A percentile compares a stretch with the other conserved stretches of the same genome.
These are phyloP conservation scores for Termitomyces titanicus DNA, from an alignment of 768 basidiomycete genomes.

Conservation along the genomic window DNA sequence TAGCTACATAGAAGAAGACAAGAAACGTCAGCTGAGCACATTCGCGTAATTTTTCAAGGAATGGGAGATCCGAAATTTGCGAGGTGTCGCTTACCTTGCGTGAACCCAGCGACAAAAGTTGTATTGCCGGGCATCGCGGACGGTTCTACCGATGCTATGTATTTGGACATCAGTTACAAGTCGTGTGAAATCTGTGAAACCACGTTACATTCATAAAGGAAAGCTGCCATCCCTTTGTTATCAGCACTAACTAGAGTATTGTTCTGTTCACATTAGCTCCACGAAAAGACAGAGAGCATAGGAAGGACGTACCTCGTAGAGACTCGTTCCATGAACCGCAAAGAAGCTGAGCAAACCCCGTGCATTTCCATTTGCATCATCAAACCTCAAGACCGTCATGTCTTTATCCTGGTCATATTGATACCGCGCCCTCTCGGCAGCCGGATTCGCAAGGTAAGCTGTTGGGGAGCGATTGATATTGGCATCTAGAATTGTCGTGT, in stretches of 20 bases:
- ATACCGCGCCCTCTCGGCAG: conserved; percentile 62
- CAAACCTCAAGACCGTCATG: conserved; percentile 63
- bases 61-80: not conserved
- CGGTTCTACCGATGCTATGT: conserved; percentile 66
- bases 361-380: conserved; percentile 52
- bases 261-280: conserved; percentile 42
- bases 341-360: conserved; percentile 73
- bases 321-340: conserved; percentile 75
- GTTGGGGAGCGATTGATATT: conserved; percentile 75
- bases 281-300: not conserved
- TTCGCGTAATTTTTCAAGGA: not conserved
- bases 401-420: conserved; percentile 73
- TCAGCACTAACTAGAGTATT: conserved; percentile 79
- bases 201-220: conserved; percentile 62
- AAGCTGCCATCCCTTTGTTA: conserved; percentile 87
- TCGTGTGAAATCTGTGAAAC: not conserved
- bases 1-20: conserved; percentile 55
- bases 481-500: conserved; percentile 62
- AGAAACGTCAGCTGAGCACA: conserved; percentile 4
- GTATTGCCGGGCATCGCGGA: conserved; percentile 62
- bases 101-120: conserved; percentile 71
- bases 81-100: conserved; percentile 49
- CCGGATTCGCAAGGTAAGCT: conserved; percentile 75
- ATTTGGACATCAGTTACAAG: conserved; percentile 5
- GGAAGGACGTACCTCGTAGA: conserved; percentile 55